Conservation (phyloP, 2,329 filamentous ascomycete species). For the Ceratocystis albifundus region DNA sequence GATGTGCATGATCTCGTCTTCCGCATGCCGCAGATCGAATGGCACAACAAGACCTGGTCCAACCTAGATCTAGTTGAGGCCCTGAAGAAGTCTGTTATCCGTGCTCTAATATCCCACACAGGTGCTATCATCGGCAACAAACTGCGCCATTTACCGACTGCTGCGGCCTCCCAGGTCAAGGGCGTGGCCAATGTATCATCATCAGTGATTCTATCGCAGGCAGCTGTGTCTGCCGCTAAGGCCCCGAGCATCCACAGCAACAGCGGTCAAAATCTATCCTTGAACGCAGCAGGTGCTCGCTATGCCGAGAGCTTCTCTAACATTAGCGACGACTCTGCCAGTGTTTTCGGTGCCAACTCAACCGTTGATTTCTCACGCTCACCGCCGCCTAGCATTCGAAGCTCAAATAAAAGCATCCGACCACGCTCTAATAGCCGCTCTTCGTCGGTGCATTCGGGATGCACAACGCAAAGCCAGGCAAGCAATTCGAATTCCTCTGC, state of each 20-base stretch:
- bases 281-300: slow-evolving; percentile 33
- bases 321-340: slow-evolving; percentile 48
- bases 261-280: slow-evolving; percentile 27
- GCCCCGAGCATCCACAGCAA: background rate
- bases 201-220: slow-evolving; percentile 45
- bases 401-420: slow-evolving; percentile 35
- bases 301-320: slow-evolving; percentile 37
- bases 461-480: slow-evolving; percentile 10
- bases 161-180: slow-evolving; percentile 52
- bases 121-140: slow-evolving; percentile 97
- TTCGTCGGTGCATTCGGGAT: slow-evolving; percentile 21
- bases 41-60: slow-evolving; percentile 98
- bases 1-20: slow-evolving; percentile 98
- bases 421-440: slow-evolving; percentile 18
- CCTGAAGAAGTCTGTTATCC: slow-evolving; percentile 87
- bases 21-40: slow-evolving; percentile 84
- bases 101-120: slow-evolving; percentile 86
- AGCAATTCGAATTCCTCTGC: background rate
- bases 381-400: slow-evolving; percentile 43
- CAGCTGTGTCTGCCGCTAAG: slow-evolving; percentile 26
- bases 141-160: slow-evolving; percentile 75
- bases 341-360: slow-evolving; percentile 39
- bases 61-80: slow-evolving; percentile 88
- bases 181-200: slow-evolving; percentile 48
- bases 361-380: slow-evolving; percentile 49